Evolutionary conservation across 2,329 filamentous ascomycete genomes (phyloP), one percentile per base, ranked within the genome.

Genomic region (Clathrospora elynae): DNA sequence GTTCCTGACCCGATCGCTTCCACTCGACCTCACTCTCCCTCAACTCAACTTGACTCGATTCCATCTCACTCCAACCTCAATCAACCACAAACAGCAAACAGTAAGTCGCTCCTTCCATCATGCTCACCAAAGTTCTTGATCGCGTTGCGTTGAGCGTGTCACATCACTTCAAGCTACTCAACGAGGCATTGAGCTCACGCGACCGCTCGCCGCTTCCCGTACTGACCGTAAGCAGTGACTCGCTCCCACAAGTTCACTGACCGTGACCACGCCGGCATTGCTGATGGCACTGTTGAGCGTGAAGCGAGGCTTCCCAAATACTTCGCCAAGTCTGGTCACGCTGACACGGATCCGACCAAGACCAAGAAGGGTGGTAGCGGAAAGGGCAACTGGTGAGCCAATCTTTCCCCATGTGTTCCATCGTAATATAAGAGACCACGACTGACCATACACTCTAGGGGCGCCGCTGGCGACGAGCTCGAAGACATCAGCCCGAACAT

Each of bases 231-330:
- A 12, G 19, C 60, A 96, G 91, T 99, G 92, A 96, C 93, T 78
- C 92, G 93, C 72, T 95, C 92, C 56, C 89, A 92, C 83, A 99
- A 97, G 80, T 83, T 80, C 78, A 95, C 90, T 76, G 90, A 95
- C 74, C 91, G 91, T 75, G 87, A 95, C 79, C 88, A 96, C 77
- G 83, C 84, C 63, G 87, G 81, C 65, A 75, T 89, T 58, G 85
- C 86, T 57, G 87, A 93, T 62, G 88, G 87, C 68, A 84, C 82
- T 44, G 84, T 82, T 49, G 72, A 78, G 36, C 78, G 83, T 41
- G 80, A 87, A 54, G 87, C 93, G 58, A 81, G 86, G 62, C 76
- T 95, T 18, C 92, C 93, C 66, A 89, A 90, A 67, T 97, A 88
- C 82, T 97, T 97, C 71, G 90, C 83, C 73, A 96, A 96, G 77